Evolutionary conservation across 768 basidiomycete species (phyloP).

Genomic region (Crucibulum laeve): DNA sequence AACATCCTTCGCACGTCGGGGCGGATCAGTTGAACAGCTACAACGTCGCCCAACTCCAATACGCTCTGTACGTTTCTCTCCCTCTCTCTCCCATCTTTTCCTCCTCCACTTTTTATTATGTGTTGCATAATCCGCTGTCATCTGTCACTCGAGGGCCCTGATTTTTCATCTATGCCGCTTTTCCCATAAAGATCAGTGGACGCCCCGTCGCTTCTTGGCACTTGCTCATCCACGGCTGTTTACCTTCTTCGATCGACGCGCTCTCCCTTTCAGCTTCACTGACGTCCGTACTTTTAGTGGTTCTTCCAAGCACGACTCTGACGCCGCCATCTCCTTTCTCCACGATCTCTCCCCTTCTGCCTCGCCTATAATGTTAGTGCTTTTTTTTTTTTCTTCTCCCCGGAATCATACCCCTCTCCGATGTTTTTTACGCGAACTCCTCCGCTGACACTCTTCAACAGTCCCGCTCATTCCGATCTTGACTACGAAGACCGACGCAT

Average conservation of each 20-base stretch:
- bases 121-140: conserved; percentile 20
- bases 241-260: conserved; percentile 9
- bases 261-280: conserved; percentile 12
- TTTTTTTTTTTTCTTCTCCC: conserved; percentile 3
- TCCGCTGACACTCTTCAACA: conserved; percentile 15
- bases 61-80: conserved; percentile 44
- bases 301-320: conserved; percentile 26
- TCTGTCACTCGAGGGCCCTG: conserved; percentile 21
- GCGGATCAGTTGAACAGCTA: conserved; percentile 48
- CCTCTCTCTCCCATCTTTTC: background rate
- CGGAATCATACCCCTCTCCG: background rate
- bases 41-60: conserved; percentile 62
- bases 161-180: conserved; percentile 15
- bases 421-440: conserved; percentile 9
- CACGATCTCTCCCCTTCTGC: conserved; percentile 43
- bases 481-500: conserved; percentile 67
- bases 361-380: conserved; percentile 42
- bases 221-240: conserved; percentile 12
- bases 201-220: background rate
- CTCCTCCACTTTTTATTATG: conserved; percentile 5
- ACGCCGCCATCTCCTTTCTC: conserved; percentile 36
- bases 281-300: conserved; percentile 13
- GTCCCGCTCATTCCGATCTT: conserved; percentile 40
- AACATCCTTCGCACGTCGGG: conserved; percentile 28
- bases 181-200: conserved; percentile 10